Conservation (phyloP, 441 rosid genomes). For the Metrosideros polymorpha region DNA sequence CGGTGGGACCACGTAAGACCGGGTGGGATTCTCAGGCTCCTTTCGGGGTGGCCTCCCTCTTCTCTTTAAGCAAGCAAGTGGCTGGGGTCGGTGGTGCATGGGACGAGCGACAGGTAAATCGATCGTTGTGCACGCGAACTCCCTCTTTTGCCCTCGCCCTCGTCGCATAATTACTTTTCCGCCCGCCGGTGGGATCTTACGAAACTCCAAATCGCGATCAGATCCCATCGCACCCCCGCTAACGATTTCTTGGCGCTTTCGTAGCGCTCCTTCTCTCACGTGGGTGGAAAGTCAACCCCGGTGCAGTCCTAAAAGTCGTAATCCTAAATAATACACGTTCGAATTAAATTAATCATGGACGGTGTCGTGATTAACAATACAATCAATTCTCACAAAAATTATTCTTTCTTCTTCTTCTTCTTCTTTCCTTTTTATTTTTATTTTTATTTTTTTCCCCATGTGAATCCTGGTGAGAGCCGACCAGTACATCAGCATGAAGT, state of each 20-base stretch:
- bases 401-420: too few species aligned
- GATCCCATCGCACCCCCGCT: background rate
- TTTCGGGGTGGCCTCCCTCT: background rate
- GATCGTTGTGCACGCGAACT: background rate
- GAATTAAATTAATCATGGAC: background rate
- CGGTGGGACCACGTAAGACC: background rate
- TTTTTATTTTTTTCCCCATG: background rate
- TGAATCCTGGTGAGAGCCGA: background rate
- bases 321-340: background rate
- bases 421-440: fast-evolving
- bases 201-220: background rate
- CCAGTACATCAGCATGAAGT: too few species aligned
- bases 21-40: background rate
- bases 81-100: background rate
- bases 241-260: background rate
- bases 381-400: background rate
- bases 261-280: background rate
- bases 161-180: background rate
- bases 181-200: background rate
- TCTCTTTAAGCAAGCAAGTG: background rate
- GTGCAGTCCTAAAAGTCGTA: background rate
- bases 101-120: background rate
- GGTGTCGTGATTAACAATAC: background rate
- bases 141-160: background rate
- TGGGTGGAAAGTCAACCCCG: background rate